Evolutionary conservation across 768 basidiomycete species (phyloP).

Genomic region (Lactifluus rugatus): DNA sequence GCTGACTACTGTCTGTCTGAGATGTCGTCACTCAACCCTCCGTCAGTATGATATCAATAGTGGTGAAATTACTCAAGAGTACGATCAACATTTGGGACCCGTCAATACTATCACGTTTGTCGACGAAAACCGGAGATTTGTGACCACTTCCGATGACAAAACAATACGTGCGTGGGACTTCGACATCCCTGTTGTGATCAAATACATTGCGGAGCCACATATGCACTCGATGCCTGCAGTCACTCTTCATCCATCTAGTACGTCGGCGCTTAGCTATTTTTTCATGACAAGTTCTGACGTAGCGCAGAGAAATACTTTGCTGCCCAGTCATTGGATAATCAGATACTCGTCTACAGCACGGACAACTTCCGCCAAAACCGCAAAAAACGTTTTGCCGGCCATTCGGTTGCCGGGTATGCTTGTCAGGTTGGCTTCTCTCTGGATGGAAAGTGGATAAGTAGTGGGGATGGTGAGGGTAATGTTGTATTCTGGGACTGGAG

Average conservation of each 20-base stretch:
- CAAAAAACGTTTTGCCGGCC: conserved; percentile 97
- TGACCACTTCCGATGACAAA: conserved; percentile 98
- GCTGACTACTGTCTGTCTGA: conserved; percentile 14
- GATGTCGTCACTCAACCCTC: conserved; percentile 10
- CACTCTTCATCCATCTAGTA: conserved; percentile 89
- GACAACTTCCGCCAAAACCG: conserved; percentile 98
- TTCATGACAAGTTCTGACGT: conserved; percentile 21
- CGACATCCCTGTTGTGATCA: conserved; percentile 98
- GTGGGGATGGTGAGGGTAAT: conserved; percentile 91
- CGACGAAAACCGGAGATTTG: conserved; percentile 93
- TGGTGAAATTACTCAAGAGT: conserved; percentile 94
- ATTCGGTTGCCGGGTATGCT: conserved; percentile 94
- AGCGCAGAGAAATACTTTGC: conserved; percentile 85
- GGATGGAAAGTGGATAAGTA: conserved; percentile 97
- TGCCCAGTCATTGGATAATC: conserved; percentile 96
- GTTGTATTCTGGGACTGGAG: conserved; percentile 99
- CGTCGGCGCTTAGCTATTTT: conserved; percentile 28
- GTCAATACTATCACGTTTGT: conserved; percentile 99
- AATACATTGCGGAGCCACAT: conserved; percentile 97
- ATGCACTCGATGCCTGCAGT: conserved; percentile 99
- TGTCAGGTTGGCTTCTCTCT: conserved; percentile 97
- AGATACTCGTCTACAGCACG: conserved; percentile 93
- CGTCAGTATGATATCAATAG: conserved; percentile 88
- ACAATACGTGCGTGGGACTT: conserved; percentile 99
- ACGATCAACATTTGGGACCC: conserved; percentile 96